These are phyloP conservation scores for Fusarium scirpi DNA, from an alignment of 2,329 filamentous ascomycete species.

Conservation along the genomic window DNA sequence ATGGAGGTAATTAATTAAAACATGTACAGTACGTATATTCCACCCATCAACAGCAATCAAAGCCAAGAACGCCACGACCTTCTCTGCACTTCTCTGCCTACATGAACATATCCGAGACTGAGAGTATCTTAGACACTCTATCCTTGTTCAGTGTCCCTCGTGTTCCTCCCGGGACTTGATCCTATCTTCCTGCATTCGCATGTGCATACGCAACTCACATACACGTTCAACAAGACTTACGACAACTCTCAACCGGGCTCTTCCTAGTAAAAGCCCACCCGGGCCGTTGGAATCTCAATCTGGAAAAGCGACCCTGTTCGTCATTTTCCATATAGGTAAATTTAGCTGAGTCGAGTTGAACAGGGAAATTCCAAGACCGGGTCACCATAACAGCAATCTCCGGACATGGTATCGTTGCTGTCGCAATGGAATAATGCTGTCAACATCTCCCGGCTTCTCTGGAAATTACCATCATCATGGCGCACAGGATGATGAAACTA, in stretches of 20 bases:
- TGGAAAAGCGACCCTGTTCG: conserved; percentile 40
- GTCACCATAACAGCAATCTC: conserved; percentile 43
- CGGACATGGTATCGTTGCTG: conserved; percentile 41
- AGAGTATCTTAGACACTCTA: neutral
- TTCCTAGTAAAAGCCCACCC: conserved; percentile 42
- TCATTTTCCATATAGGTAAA: conserved; percentile 34
- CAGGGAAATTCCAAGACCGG: conserved; percentile 25
- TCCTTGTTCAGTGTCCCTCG: conserved; percentile 29
- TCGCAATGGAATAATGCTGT: conserved; percentile 40
- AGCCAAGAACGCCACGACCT: conserved; percentile 8
- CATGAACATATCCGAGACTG: conserved; percentile 12
- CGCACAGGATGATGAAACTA: conserved; percentile 43
- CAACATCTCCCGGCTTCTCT: conserved; percentile 29
- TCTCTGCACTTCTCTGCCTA: neutral
- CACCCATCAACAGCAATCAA: conserved; percentile 11
- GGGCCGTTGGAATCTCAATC: conserved; percentile 40
- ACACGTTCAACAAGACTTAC: conserved; percentile 29
- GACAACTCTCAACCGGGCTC: conserved; percentile 36
- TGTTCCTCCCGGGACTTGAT: conserved; percentile 29
- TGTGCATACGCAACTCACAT: conserved; percentile 16
- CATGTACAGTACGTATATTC: conserved; percentile 5
- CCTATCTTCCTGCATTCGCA: conserved; percentile 15
- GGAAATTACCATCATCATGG: conserved; percentile 45
- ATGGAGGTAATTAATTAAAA: conserved; percentile 24
- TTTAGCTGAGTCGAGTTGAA: conserved; percentile 31